These are phyloP conservation scores for Fulvia fulva DNA, from an alignment of 2,329 filamentous ascomycete genomes.

Conservation along the genomic window DNA sequence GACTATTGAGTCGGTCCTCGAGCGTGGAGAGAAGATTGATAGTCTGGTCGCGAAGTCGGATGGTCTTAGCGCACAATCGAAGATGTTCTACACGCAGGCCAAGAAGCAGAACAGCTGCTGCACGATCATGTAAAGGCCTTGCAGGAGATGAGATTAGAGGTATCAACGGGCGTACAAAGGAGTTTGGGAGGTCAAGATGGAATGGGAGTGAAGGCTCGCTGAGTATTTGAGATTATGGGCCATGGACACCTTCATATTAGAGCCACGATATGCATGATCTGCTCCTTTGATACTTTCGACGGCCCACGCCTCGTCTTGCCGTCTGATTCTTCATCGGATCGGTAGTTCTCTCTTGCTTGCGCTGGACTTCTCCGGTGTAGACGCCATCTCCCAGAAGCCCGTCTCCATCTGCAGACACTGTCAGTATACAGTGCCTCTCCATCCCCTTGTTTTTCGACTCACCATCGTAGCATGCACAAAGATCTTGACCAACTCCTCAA, in stretches of 20 bases:
- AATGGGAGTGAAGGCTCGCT: neutral
- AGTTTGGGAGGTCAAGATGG: neutral
- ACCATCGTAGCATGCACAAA: conserved; percentile 86
- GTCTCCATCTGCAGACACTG: conserved; percentile 59
- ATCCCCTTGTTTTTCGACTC: conserved; percentile 27
- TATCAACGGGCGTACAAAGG: conserved; percentile 10
- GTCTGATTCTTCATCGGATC: neutral
- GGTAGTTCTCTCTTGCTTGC: neutral
- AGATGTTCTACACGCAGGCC: conserved; percentile 86
- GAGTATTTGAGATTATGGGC: no score
- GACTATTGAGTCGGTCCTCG: conserved; percentile 83
- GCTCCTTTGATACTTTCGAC: neutral
- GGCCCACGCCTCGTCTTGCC: neutral
- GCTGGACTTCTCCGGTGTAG: neutral
- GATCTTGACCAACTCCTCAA: conserved; percentile 79
- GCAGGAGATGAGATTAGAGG: neutral
- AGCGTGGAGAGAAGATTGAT: conserved; percentile 97
- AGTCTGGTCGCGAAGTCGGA: conserved; percentile 91
- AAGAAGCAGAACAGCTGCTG: conserved; percentile 62
- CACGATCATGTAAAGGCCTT: conserved; percentile 47
- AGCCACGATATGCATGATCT: neutral
- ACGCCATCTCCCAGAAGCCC: conserved; percentile 70
- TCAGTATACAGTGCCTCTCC: neutral
- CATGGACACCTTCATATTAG: neutral
- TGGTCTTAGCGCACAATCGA: conserved; percentile 83